phyloP scores from a whole-genome alignment of 225 moss, liverwort and hornwort species.

The Pleurozium schreberi region DNA sequence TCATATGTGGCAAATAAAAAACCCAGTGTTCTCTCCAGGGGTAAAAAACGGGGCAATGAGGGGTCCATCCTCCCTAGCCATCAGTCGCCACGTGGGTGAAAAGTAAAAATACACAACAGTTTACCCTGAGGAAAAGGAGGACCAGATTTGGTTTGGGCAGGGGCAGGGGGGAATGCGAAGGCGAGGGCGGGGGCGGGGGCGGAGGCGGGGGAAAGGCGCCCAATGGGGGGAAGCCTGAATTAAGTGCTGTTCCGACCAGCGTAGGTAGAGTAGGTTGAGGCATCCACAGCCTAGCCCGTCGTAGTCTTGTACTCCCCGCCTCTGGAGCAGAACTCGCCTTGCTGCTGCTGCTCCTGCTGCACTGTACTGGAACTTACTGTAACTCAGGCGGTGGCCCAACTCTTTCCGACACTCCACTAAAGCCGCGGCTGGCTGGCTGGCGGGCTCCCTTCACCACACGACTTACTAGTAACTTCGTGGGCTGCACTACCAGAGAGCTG shows the following conservation, averaged over 20 bases:
- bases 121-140: not conserved
- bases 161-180: not conserved
- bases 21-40: too few species aligned
- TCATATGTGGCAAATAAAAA: too few species aligned
- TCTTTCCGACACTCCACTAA: constrained; percentile 19
- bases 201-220: not conserved
- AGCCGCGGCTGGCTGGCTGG: not conserved
- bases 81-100: too few species aligned
- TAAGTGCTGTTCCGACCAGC: constrained; percentile 34
- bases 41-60: too few species aligned
- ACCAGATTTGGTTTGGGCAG: not conserved
- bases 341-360: not conserved
- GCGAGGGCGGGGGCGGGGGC: not conserved
- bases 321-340: not conserved
- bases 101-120: too few species aligned
- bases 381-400: not conserved
- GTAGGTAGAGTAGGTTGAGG: constrained; percentile 26
- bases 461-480: not conserved
- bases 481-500: not conserved
- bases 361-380: too few species aligned
- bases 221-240: not conserved
- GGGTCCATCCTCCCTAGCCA: too few species aligned
- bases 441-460: not conserved
- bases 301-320: not conserved
- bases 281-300: not conserved